phyloP scores from a whole-genome alignment of 31 red algal species.

The Odonthalia washingtoniensis region DNA sequence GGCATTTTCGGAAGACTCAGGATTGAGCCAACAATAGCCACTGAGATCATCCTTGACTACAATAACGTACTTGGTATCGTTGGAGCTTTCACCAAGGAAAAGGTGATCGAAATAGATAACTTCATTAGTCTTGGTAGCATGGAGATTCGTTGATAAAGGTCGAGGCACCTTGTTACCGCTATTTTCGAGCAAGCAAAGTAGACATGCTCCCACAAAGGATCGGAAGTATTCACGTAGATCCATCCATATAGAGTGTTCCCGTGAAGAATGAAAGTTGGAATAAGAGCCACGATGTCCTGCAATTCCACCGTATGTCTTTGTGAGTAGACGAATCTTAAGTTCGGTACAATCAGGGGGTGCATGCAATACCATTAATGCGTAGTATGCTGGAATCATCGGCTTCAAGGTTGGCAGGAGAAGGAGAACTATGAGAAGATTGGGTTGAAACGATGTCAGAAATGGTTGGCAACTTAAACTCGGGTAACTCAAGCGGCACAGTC shows the following conservation, averaged over 20 bases:
- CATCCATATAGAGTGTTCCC: not conserved
- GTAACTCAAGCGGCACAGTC: no score
- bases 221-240: conserved; percentile 25
- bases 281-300: conserved; percentile 39
- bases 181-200: conserved; percentile 17
- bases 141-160: conserved; percentile 24
- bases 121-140: conserved; percentile 29
- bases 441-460: no score
- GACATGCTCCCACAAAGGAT: conserved; percentile 12
- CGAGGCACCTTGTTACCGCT: conserved; percentile 43
- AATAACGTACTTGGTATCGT: no score
- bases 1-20: not conserved
- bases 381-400: conserved; percentile 25
- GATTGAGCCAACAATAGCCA: conserved; percentile 46
- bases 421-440: no score
- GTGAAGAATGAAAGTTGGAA: conserved; percentile 14
- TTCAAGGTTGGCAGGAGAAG: not conserved
- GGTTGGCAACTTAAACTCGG: no score
- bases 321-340: conserved; percentile 42
- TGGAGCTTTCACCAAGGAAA: no score
- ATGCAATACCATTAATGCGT: no score
- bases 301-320: conserved; percentile 21
- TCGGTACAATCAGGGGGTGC: no score
- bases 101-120: conserved; percentile 53
- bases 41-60: no score